These are phyloP conservation scores for Phylloporus scabripes DNA, from an alignment of 768 basidiomycete genomes.

Conservation along the genomic window DNA sequence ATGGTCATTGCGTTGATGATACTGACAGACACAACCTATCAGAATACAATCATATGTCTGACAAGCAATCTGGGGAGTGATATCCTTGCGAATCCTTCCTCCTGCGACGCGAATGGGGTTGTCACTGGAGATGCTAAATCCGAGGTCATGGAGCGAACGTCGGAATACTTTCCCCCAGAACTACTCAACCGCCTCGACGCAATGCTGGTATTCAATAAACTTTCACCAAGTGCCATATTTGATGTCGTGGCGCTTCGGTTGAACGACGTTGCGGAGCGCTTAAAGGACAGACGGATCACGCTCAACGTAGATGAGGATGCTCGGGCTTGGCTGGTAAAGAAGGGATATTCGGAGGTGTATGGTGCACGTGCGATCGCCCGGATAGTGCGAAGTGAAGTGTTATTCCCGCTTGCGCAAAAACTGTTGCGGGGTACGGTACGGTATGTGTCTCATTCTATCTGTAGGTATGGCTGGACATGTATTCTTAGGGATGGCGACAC, in stretches of 20 bases:
- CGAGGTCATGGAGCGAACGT: conserved; percentile 69
- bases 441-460: conserved; percentile 31
- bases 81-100: conserved; percentile 63
- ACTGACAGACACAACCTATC: background rate
- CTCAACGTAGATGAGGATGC: conserved; percentile 64
- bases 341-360: conserved; percentile 81
- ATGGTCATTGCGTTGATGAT: background rate
- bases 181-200: conserved; percentile 85
- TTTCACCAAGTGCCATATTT: conserved; percentile 67
- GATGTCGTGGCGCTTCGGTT: conserved; percentile 75
- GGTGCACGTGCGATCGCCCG: conserved; percentile 85
- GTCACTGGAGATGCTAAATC: conserved; percentile 57
- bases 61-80: conserved; percentile 85
- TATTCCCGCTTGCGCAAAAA: conserved; percentile 79
- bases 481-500: conserved; percentile 42
- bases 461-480: too few relatives aligned
- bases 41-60: conserved; percentile 89
- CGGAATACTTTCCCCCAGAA: conserved; percentile 85
- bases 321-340: conserved; percentile 60
- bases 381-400: conserved; percentile 75
- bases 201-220: conserved; percentile 87
- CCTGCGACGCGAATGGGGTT: conserved; percentile 57
- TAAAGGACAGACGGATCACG: conserved; percentile 60
- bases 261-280: conserved; percentile 61
- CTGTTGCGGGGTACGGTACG: conserved; percentile 74